Evolutionary conservation across 2,329 filamentous ascomycete genomes (phyloP), one percentile per base, ranked within the genome.

Genomic region (Albophoma yamanashiensis): DNA sequence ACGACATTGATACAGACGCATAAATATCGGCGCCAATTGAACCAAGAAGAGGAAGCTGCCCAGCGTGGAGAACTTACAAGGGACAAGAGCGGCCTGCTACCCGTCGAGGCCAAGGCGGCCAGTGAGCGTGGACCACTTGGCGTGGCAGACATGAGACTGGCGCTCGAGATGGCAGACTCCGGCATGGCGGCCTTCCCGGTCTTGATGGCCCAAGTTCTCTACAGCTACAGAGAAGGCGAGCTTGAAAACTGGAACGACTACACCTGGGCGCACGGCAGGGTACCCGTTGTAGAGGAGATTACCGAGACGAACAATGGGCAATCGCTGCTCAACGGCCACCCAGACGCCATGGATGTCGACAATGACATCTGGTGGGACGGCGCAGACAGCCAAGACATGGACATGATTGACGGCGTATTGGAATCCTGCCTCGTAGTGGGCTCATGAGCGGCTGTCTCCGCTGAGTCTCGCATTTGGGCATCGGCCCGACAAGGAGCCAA

Each of bases 141-240:
- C 17, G 88, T 93, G 75, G 85, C 87, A 22, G 93, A 97, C 71
- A 74, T 97, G 56, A 82, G 89, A 43, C 77, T 96, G 3, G 86
- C 90, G 0, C 73, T 96, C 20, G 84, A 89, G 61, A 81, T 96
- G 64, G 86, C 88, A 15, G 89, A 94, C 59, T 84, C 83, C 34
- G 87, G 89, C 61, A 80, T 96, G 63, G 85, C 86, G 12, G 86
- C 90, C 62, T 92, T 94, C 75, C 91, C 90, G 0, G 79, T 91
- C 31, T 78, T 96, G 43, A 82, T 85, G 36, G 86, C 89, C 50
- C 81, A 85, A 59, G 84, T 96, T 55, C 77, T 87, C 67, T 83
- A 86, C 62, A 82, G 82, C 7, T 92, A 89, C 68, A 80, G 89
- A 39, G 91, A 94, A 68, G 88, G 88, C 59, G 89, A 92, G 70